Conservation (phyloP, 208 protist genomes). For the Trypanosoma caninum region DNA sequence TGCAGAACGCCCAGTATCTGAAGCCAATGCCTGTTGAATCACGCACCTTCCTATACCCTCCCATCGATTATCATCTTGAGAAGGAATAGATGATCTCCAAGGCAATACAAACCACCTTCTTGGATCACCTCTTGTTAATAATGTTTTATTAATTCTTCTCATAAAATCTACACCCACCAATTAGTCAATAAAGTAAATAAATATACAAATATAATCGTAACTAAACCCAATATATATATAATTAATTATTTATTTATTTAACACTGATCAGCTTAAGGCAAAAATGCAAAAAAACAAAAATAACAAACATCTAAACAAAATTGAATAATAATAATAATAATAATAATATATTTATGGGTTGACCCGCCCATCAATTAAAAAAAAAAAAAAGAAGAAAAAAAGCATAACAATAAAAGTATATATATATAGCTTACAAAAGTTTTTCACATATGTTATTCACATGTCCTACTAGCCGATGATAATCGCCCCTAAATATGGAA, state of each 20-base stretch:
- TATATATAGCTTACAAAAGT: background rate
- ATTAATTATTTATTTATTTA: too few relatives aligned
- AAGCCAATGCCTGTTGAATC: slow-evolving; percentile 46
- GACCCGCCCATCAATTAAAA: background rate
- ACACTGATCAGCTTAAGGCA: too few relatives aligned
- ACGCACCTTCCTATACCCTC: slow-evolving; percentile 52
- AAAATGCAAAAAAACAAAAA: background rate
- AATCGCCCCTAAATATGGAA: slow-evolving; percentile 10
- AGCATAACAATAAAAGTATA: background rate
- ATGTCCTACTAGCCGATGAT: slow-evolving; percentile 10
- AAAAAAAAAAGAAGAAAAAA: background rate
- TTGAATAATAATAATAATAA: background rate
- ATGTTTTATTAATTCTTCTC: slow-evolving; percentile 19
- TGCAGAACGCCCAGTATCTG: slow-evolving; percentile 73
- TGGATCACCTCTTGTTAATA: background rate
- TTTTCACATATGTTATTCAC: background rate
- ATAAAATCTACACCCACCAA: slow-evolving; percentile 7
- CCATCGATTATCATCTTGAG: slow-evolving; percentile 36
- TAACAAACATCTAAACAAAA: background rate
- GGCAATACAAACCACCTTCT: slow-evolving; percentile 28
- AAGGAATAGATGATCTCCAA: slow-evolving; percentile 56
- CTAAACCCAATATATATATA: background rate
- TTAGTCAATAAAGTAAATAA: background rate
- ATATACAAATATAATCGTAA: slow-evolving; percentile 21
- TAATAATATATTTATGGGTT: background rate